phyloP scores from a whole-genome alignment of 331 rosid species.

The Rhamnella rubrinervis region DNA sequence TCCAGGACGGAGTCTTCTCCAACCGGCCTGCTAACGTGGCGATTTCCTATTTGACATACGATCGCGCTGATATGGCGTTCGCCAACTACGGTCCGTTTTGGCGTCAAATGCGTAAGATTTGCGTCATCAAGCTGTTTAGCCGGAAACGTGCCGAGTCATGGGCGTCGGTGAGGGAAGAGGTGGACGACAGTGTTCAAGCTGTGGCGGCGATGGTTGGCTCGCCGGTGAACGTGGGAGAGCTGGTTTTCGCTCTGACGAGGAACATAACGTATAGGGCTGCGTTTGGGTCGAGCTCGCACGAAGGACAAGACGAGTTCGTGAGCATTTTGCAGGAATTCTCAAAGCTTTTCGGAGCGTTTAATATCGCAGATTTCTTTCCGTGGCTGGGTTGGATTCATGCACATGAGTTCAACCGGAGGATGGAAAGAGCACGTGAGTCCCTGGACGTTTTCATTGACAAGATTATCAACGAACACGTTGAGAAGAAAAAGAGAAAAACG shows the following conservation, averaged over 20 bases:
- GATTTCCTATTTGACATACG: constrained; percentile 35
- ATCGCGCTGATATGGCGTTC: constrained; percentile 62
- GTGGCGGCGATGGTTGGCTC: constrained; percentile 2
- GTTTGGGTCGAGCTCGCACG: constrained; percentile 41
- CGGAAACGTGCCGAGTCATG: constrained; percentile 50
- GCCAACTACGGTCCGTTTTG: constrained; percentile 63
- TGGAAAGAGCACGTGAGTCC: constrained; percentile 42
- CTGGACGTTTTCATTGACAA: constrained; percentile 52
- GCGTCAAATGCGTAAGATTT: constrained; percentile 57
- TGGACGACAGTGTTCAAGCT: constrained; percentile 8
- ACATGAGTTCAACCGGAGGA: constrained; percentile 39
- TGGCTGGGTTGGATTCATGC: constrained; percentile 57
- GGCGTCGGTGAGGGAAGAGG: constrained; percentile 50
- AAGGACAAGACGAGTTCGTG: constrained; percentile 49
- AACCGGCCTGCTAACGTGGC: constrained; percentile 45
- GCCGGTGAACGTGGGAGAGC: constrained; percentile 35
- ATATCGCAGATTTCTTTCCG: constrained; percentile 52
- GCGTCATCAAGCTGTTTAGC: constrained; percentile 48
- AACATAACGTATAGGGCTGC: constrained; percentile 54
- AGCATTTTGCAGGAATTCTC: constrained; percentile 54
- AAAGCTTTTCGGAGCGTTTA: constrained; percentile 51
- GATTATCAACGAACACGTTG: constrained; percentile 49
- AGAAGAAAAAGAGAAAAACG: constrained; percentile 21
- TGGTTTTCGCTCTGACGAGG: constrained; percentile 38
- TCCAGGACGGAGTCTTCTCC: constrained; percentile 40